These are phyloP conservation scores for Geotrichum candidum DNA, from an alignment of 1,139 yeast genomes.

Conservation along the genomic window DNA sequence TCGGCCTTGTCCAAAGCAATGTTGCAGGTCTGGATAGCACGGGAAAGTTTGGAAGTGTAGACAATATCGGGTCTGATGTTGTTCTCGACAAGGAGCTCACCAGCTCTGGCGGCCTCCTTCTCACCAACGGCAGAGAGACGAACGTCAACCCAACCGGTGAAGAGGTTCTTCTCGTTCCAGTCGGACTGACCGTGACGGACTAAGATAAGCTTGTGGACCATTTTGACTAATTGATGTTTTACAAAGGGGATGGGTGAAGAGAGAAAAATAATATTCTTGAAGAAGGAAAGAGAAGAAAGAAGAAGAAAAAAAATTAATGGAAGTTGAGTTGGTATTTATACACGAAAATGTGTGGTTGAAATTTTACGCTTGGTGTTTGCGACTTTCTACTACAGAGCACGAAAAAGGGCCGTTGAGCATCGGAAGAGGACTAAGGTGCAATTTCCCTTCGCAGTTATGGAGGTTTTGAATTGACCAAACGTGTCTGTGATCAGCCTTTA, in stretches of 20 bases:
- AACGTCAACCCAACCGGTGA: slow-evolving; percentile 99
- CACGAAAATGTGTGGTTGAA: neutral
- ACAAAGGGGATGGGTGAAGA: neutral
- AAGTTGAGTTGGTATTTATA: slow-evolving; percentile 5
- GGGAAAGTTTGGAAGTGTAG: slow-evolving; percentile 85
- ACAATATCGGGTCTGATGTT: slow-evolving; percentile 79
- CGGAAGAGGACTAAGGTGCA: neutral
- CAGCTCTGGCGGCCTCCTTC: slow-evolving; percentile 90
- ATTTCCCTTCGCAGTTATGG: neutral
- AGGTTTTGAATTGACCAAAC: neutral
- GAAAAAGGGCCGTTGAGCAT: neutral
- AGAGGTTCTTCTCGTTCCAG: slow-evolving; percentile 96
- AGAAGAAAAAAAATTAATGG: neutral
- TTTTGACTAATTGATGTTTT: slow-evolving; percentile 6
- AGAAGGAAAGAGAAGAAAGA: neutral
- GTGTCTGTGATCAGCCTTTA: neutral
- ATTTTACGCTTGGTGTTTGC: neutral
- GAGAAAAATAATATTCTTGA: neutral
- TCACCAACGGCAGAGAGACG: slow-evolving; percentile 77
- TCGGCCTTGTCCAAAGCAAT: slow-evolving; percentile 86
- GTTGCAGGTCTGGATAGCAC: slow-evolving; percentile 98
- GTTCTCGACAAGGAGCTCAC: slow-evolving; percentile 84
- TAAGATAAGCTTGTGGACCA: slow-evolving; percentile 34
- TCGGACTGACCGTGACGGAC: slow-evolving; percentile 96
- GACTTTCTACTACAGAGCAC: neutral